Percentiles rank a stretch among this genome's conserved stretches.
Conservation (phyloP, 371 early-diverging fungal species). For the Apophysomyces ossiformis region DNA sequence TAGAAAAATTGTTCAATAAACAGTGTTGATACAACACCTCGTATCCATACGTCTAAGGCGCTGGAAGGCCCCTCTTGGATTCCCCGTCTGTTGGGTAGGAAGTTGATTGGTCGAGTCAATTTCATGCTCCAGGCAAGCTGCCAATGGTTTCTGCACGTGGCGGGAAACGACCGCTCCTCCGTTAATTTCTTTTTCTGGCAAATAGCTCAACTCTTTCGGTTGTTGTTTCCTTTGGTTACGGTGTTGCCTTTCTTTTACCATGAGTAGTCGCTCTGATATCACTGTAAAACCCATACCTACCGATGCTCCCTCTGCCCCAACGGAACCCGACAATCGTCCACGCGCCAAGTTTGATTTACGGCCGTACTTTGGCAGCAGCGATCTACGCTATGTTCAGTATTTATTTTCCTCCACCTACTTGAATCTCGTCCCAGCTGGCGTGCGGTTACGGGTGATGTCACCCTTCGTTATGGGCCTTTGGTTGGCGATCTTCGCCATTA, state of each 20-base stretch:
- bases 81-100: neutral
- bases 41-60: neutral
- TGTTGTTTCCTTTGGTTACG: neutral
- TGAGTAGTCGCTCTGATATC: neutral
- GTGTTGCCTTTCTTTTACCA: neutral
- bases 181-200: neutral
- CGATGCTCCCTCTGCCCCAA: neutral
- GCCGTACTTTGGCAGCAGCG: conserved; percentile 45
- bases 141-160: no score
- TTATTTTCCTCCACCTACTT: conserved; percentile 49
- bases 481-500: conserved; percentile 25
- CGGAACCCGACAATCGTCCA: neutral
- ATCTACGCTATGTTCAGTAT: conserved; percentile 49
- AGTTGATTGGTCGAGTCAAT: no score
- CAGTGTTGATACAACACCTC: neutral
- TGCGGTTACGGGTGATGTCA: conserved; percentile 31
- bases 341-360: conserved; percentile 41
- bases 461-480: conserved; percentile 29
- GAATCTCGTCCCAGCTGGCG: conserved; percentile 46
- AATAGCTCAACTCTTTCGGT: neutral
- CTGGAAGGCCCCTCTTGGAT: neutral
- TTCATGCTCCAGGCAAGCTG: no score
- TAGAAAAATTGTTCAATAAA: no score
- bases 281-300: neutral
- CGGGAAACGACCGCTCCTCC: no score